Base-by-base conservation (phyloP, 805 yeast species). In the Nakazawaea laoshanensis region DNA sequence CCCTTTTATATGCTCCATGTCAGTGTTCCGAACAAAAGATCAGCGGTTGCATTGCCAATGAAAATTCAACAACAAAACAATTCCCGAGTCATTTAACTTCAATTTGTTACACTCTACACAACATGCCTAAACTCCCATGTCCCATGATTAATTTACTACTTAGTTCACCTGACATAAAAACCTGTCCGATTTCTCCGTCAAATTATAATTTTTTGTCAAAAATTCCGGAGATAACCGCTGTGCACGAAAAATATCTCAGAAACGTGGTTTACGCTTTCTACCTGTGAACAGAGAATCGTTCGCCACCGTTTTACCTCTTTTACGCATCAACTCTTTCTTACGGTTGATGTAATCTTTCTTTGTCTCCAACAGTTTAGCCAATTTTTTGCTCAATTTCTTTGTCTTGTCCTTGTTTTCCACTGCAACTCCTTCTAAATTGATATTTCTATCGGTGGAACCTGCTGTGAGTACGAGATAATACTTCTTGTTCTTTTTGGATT, bases 321-420 rank as follows among this genome's bases (percentile, higher is more conserved):
- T 83, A 50, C 79, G 80, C 89, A 82, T 86, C 36, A 88, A 64
- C 36, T 84, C 95, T 65, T 92, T 92, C 82, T 92, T 92, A 55
- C 98, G 74, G 46, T 65, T 65, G 45, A 92, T 86, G 53, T 69
- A 92, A 3, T 77, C 92, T 55, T 85, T 87, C 47, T 69, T 74
- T 3, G 83, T 64, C 59, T 89, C 97, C 41, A 71, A 53, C 38
- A 69, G 65, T 53, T 70, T 76, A 46, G 55, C 49, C 52, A 59
- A 55, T 48, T 69, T 69, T 47, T 62, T 67, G 43, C 63, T 65
- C 47, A 60, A 28, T 45, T 54, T 65, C 47, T 52, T 69, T 7
- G 50, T 50, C 29, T 46, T 50, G 18, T 38, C 43, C 27, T 76
- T 70, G 3, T 75, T 77, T 45, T 87, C 96, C 72, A 89, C 75